Evolutionary conservation across 192 early-diverging fungal species (phyloP).

Genomic region (Backusella macrospora): DNA sequence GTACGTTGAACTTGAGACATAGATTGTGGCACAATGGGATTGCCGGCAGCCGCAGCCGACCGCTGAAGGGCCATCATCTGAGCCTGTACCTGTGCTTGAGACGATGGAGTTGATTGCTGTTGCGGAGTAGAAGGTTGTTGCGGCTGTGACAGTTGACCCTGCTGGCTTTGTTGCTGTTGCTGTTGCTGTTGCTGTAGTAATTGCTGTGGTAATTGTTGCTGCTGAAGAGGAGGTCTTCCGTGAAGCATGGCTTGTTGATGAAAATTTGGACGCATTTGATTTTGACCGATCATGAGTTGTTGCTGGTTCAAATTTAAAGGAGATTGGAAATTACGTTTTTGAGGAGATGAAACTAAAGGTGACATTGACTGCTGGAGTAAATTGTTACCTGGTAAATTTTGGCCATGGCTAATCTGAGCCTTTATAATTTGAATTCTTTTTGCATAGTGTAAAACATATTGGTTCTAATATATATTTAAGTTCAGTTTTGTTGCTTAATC

Average conservation of each 20-base stretch:
- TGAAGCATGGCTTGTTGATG: conserved; percentile 34
- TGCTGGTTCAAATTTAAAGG: conserved; percentile 25
- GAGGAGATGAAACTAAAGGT: conserved; percentile 18
- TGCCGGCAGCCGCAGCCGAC: conserved; percentile 2
- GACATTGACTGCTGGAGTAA: conserved; percentile 18
- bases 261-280: conserved; percentile 19
- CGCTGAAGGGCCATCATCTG: conserved; percentile 28
- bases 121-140: conserved; percentile 14
- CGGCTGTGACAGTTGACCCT: conserved; percentile 22
- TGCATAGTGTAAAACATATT: conserved; percentile 36
- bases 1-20: conserved; percentile 13
- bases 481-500: not conserved
- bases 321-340: conserved; percentile 19
- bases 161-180: not conserved
- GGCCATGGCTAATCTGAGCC: conserved; percentile 25
- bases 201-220: conserved; percentile 31
- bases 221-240: conserved; percentile 22
- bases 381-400: not conserved
- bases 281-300: conserved; percentile 30
- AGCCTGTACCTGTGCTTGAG: conserved; percentile 36
- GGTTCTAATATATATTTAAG: conserved; percentile 22
- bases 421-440: conserved; percentile 37
- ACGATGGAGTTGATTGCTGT: conserved; percentile 4
- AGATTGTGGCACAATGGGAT: not conserved
- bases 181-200: conserved; percentile 9